Conservation (phyloP, 2,329 filamentous ascomycete species). For the Aspergillus niger region DNA sequence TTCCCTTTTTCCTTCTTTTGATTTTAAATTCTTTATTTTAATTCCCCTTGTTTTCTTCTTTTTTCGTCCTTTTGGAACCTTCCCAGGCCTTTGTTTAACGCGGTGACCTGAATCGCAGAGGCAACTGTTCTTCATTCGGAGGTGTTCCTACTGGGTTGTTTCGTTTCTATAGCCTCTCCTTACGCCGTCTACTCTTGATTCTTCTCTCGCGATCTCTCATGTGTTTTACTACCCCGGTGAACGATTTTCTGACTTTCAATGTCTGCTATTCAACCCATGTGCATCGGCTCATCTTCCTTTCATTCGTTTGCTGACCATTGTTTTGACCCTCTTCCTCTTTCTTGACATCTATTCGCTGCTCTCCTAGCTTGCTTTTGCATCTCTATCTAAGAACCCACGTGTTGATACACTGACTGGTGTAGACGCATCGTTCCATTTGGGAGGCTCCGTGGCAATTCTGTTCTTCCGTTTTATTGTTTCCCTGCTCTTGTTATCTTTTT, state of each 20-base stretch:
- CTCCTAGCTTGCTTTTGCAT: constrained; percentile 20
- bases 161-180: constrained; percentile 10
- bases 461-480: constrained; percentile 15
- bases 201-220: constrained; percentile 10
- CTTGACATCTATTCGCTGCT: constrained; percentile 18
- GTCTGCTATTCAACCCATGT: constrained; percentile 25
- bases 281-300: constrained; percentile 17
- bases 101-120: constrained; percentile 19
- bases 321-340: constrained; percentile 8
- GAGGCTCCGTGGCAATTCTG: constrained; percentile 34
- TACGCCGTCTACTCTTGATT: constrained; percentile 8
- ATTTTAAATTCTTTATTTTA: constrained; percentile 8
- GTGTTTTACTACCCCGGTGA: constrained; percentile 13
- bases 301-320: constrained; percentile 18
- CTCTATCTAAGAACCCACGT: constrained; percentile 26
- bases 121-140: constrained; percentile 13
- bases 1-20: constrained; percentile 11
- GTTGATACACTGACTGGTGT: constrained; percentile 27
- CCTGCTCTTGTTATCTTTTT: constrained; percentile 11
- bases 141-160: constrained; percentile 12
- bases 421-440: constrained; percentile 34
- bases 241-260: constrained; percentile 24
- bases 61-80: constrained; percentile 7
- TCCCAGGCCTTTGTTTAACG: constrained; percentile 4
- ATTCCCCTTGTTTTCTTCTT: neutral